Conservation (phyloP, 2,329 filamentous ascomycete species). For the Hymenoscyphus fructigenus region DNA sequence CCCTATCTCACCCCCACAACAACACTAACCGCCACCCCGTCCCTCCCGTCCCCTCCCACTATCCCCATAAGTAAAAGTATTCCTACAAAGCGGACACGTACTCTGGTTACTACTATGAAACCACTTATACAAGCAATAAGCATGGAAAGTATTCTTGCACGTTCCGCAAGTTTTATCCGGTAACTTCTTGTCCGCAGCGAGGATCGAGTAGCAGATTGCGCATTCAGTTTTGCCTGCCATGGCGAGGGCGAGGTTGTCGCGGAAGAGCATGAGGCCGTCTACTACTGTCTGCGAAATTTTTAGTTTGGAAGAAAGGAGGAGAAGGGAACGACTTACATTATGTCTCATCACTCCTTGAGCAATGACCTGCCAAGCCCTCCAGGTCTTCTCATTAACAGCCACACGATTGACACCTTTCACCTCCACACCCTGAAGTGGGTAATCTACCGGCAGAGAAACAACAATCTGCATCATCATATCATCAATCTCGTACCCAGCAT, state of each 20-base stretch:
- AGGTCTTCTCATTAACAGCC: slow-evolving; percentile 85
- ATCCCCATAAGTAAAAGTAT: slow-evolving; percentile 66
- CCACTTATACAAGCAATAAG: slow-evolving; percentile 90
- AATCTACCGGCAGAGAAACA: slow-evolving; percentile 77
- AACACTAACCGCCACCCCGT: neutral
- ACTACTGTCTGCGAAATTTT: slow-evolving; percentile 54
- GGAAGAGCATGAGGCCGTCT: slow-evolving; percentile 82
- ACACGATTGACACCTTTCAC: slow-evolving; percentile 80
- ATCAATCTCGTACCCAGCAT: slow-evolving; percentile 83
- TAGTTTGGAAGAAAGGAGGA: neutral
- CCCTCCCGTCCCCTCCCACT: neutral
- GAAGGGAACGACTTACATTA: slow-evolving; percentile 51
- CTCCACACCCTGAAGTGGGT: slow-evolving; percentile 76
- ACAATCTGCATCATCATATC: slow-evolving; percentile 80
- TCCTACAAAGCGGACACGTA: slow-evolving; percentile 89
- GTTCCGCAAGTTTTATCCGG: slow-evolving; percentile 90
- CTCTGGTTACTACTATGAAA: slow-evolving; percentile 91
- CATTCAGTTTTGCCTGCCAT: slow-evolving; percentile 94
- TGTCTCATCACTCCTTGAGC: slow-evolving; percentile 94
- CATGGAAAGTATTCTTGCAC: slow-evolving; percentile 93
- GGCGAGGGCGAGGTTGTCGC: slow-evolving; percentile 80
- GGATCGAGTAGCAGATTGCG: slow-evolving; percentile 94
- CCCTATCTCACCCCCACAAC: too few relatives aligned
- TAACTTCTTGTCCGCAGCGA: slow-evolving; percentile 82
- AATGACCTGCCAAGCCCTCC: slow-evolving; percentile 85